phyloP scores from a whole-genome alignment of 805 yeast genomes.

The Phaffomyces antillensis region DNA sequence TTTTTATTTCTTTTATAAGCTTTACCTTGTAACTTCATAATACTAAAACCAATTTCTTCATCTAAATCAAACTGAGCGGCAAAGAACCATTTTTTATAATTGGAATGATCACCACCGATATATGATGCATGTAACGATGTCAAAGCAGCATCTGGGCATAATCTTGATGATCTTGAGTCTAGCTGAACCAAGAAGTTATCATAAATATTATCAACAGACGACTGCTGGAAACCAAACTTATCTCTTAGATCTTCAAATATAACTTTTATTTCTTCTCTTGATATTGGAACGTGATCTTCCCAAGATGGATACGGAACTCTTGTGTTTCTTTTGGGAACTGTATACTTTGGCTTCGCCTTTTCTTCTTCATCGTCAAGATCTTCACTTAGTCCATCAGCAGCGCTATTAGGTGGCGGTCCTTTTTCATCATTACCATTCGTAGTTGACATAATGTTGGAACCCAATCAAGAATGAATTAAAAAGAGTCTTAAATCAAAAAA shows the following conservation, averaged over 20 bases:
- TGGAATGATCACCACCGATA: conserved; percentile 84
- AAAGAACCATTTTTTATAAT: conserved; percentile 88
- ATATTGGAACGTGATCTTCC: conserved; percentile 59
- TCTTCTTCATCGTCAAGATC: neutral
- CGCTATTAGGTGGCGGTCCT: neutral
- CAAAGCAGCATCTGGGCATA: conserved; percentile 64
- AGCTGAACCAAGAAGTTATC: conserved; percentile 75
- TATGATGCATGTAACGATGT: conserved; percentile 80
- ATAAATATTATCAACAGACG: conserved; percentile 69
- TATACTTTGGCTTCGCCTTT: neutral
- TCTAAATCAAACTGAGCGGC: conserved; percentile 78
- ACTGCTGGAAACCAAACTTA: conserved; percentile 79
- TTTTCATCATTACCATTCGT: neutral
- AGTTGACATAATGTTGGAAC: too few relatives aligned
- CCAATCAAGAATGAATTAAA: too few relatives aligned
- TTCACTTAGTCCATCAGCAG: neutral
- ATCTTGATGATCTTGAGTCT: conserved; percentile 82
- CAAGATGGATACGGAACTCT: conserved; percentile 12
- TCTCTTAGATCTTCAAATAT: conserved; percentile 53
- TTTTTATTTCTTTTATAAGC: conserved; percentile 36
- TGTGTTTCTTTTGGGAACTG: neutral
- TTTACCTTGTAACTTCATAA: conserved; percentile 46
- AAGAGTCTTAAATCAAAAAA: too few relatives aligned
- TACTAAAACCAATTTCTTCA: conserved; percentile 52
- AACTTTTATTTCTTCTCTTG: conserved; percentile 52